Evolutionary conservation across 73 alveolate species (phyloP), one percentile per base, ranked within the genome.

Genomic region (Durusdinium trenchii): DNA sequence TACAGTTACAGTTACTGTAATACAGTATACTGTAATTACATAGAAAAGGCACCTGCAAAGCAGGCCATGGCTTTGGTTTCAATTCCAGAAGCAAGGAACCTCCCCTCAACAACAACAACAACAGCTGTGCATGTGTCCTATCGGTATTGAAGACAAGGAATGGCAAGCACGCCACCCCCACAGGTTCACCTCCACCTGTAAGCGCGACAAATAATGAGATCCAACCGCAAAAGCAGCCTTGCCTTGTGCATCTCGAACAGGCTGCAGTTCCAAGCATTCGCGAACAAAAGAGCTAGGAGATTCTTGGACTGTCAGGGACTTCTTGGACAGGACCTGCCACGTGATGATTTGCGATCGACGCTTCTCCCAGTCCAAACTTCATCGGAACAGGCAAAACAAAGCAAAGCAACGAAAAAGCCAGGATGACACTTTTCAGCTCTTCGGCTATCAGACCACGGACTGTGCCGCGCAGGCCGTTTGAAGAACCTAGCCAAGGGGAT

Each of bases 201-300:
- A n/a, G n/a, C n/a, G n/a, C n/a, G n/a, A n/a, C n/a, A n/a, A n/a
- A n/a, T n/a, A n/a, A n/a, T n/a, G n/a, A n/a, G n/a, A n/a, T n/a
- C n/a, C n/a, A n/a, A n/a, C 73, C 73, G 30, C 73, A 23, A 23
- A 57, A 23, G n/a, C 73, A 23, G 18, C 73, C 52, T 47, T n/a
- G 84, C 89, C 89, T 78, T 78, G 89, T 3, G 89, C 89, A 78
- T 78, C 89, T 45, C 89, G 89, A 20, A 78, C 89, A 0, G 89
- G 64, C 62, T 78, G 89, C 43, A 78, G 89, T 45, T 45, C 89
- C 62, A 78, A 45, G 64, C 89, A 78, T 46, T 78, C 89, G 10
- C 47, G 47, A 62, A 78, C 30, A 62, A 78, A 78, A 62, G 43
- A 57, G 43, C 89, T 12, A 23, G 12, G 14, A 62, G 64, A 62